Conservation (phyloP, 257 asterid species). For the Capsicum baccatum region DNA sequence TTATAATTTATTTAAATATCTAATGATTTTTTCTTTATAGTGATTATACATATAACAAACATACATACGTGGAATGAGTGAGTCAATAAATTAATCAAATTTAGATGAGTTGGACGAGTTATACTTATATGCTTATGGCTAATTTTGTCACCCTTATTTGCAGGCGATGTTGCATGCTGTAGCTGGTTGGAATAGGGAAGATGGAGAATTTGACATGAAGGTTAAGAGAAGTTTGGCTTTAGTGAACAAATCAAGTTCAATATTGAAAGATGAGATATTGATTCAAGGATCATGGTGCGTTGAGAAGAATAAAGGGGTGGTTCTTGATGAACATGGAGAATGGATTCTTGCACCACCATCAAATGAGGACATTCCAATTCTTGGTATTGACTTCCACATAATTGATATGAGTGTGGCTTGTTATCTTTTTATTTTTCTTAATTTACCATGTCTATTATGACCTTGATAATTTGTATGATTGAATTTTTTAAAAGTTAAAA, state of each 20-base stretch:
- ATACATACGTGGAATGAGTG: no score
- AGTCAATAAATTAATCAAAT: no score
- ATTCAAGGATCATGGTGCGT: slow-evolving; percentile 91
- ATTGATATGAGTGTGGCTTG: background rate
- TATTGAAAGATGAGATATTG: slow-evolving; percentile 73
- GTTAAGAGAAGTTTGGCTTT: slow-evolving; percentile 73
- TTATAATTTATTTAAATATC: no score
- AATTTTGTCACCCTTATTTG: slow-evolving; percentile 35
- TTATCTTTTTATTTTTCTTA: background rate
- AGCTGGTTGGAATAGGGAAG: slow-evolving; percentile 81
- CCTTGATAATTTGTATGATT: background rate
- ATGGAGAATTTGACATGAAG: slow-evolving; percentile 62
- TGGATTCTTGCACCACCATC: slow-evolving; percentile 67
- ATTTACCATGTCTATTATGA: no score
- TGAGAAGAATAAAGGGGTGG: slow-evolving; percentile 86
- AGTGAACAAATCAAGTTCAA: slow-evolving; percentile 73
- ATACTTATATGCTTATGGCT: background rate
- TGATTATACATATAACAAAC: no score
- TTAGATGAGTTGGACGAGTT: background rate
- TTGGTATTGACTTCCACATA: slow-evolving; percentile 43
- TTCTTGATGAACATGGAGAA: slow-evolving; percentile 56
- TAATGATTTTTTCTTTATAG: no score
- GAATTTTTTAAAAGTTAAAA: background rate
- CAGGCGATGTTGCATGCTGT: slow-evolving; percentile 80
- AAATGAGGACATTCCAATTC: slow-evolving; percentile 74